These are phyloP conservation scores for Macadamia integrifolia DNA, from an alignment of 164 flowering plant species.

Conservation along the genomic window DNA sequence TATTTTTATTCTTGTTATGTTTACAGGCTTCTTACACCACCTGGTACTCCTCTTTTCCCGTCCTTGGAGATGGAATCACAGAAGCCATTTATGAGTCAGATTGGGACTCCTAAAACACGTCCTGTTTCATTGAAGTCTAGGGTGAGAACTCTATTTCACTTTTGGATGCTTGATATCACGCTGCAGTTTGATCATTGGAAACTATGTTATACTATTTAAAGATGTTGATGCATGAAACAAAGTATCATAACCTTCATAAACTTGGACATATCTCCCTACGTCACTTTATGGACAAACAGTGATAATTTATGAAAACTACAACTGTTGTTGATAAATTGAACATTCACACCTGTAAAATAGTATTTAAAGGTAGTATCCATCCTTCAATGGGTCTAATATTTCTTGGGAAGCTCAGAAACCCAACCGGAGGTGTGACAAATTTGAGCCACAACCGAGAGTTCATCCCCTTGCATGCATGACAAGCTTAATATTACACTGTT, in stretches of 20 bases:
- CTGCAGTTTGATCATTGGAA: background rate
- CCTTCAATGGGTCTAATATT: no score
- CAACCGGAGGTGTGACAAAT: no score
- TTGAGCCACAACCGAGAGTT: no score
- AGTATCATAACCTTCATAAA: background rate
- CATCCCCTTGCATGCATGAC: no score
- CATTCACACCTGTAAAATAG: no score
- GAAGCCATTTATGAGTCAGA: constrained; percentile 41
- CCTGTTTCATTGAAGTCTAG: constrained; percentile 53
- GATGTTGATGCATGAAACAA: background rate
- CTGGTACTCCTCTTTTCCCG: constrained; percentile 82
- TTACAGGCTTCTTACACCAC: constrained; percentile 94
- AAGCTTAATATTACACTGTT: no score
- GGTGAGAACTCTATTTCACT: constrained; percentile 33
- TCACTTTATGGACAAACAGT: no score
- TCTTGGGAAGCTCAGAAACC: no score
- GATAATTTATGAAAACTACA: no score
- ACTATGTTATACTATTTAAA: background rate
- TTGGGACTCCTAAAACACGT: constrained; percentile 49
- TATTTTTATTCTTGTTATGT: constrained; percentile 9
- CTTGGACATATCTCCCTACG: no score
- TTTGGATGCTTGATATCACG: background rate
- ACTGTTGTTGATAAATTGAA: no score
- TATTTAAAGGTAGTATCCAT: no score
- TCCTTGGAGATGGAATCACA: constrained; percentile 68